Evolutionary conservation across 1,284 basidiomycete genomes (phyloP).

Genomic region (Austroboletus novae-zelandiae): DNA sequence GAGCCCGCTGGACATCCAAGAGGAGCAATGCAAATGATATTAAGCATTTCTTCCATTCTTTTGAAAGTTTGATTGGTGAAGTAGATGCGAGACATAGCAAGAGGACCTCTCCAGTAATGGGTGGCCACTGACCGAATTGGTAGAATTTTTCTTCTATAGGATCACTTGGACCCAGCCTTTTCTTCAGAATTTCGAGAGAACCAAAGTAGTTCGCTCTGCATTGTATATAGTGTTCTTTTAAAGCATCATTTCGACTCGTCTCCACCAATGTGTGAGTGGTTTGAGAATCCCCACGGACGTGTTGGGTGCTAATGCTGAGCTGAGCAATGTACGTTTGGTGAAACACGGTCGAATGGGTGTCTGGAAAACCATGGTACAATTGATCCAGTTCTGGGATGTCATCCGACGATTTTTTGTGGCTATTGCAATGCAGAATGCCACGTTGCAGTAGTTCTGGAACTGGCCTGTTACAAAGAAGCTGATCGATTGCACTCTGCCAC

Average conservation of each 20-base stretch:
- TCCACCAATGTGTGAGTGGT: too few species aligned
- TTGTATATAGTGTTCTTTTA: not conserved
- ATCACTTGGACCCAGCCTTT: too few species aligned
- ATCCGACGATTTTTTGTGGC: not conserved
- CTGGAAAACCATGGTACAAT: too few species aligned
- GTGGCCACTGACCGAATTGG: slow-evolving; percentile 22
- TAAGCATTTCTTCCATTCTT: slow-evolving; percentile 29
- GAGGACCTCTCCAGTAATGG: slow-evolving; percentile 23
- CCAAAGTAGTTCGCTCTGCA: not conserved
- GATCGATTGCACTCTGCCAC: not conserved
- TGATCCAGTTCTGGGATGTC: not conserved
- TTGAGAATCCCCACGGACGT: too few species aligned
- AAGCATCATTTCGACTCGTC: not conserved
- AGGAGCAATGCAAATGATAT: slow-evolving; percentile 26
- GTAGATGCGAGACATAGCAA: slow-evolving; percentile 22
- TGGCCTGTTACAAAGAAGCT: not conserved
- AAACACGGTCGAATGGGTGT: too few species aligned
- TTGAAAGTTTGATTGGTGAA: not conserved
- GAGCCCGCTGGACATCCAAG: slow-evolving; percentile 29
- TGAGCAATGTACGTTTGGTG: too few species aligned
- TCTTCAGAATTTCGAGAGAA: not conserved
- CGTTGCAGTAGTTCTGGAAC: not conserved
- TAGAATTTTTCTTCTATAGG: too few species aligned
- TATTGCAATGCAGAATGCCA: not conserved
- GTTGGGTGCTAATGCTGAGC: too few species aligned